Base-by-base conservation (phyloP, 75 land plant genomes). In the Gnetum montanum region DNA sequence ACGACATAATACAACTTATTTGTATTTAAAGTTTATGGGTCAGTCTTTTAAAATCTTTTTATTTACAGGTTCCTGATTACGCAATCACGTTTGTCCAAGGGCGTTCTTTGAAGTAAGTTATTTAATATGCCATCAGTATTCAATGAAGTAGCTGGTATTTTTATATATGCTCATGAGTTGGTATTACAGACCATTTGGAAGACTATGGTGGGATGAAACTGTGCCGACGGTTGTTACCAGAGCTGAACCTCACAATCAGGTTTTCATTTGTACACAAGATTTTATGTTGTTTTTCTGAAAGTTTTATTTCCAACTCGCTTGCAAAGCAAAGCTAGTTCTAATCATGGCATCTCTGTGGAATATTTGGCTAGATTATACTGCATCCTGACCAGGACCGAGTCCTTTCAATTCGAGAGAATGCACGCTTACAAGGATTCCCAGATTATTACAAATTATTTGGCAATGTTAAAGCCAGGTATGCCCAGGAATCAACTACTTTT, bases 171-270 rank as follows among this genome's bases (percentile, higher is more conserved):
- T 46, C 45, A 48, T 44, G n/a, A n/a, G n/a, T n/a, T n/a, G n/a
- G n/a, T 26, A 29, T 33, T 62, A 44, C 64, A 92, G 99, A 54
- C 97, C 97, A 31, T 90, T 90, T 65, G 88, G 75, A 43, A 72
- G 99, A 11, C 55, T 95, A 45, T 95, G 99, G 99, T 95, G 97
- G 96, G 99, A 95, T 71, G 97, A 95, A 57, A 85, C 85, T 20
- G 87, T 89, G 24, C 64, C 98, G 46, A 93, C 98, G 20, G 86
- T 93, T 7, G 62, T 93, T 22, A 82, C 86, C 41, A 45, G 65
- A 27, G 84, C 90, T 4, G 77, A 82, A 37, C 74, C 77, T 36
- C 96, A 75, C 43, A 69, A 66, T 64, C 93, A 81, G 80, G 93
- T 92, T n/a, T 19, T 22, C 15, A 5, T 52, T 16, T 2, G 49